Conservation (phyloP, 345 rosid genomes). For the Populus alba region DNA sequence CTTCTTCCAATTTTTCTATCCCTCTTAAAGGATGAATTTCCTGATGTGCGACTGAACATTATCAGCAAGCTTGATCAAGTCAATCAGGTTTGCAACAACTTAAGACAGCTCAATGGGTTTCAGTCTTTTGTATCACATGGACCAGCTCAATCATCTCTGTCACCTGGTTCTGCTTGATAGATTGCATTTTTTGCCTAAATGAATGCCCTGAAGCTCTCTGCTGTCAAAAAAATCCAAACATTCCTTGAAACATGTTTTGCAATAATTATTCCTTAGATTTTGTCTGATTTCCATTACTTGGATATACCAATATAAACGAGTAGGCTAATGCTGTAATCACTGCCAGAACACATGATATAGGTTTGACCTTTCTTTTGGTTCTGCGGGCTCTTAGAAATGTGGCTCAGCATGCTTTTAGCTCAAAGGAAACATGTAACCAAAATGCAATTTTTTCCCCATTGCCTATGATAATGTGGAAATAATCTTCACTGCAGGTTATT, state of each 20-base stretch:
- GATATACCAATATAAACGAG: too few species aligned
- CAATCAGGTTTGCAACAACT: constrained; percentile 63
- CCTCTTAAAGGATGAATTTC: constrained; percentile 92
- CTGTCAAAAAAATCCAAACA: background rate
- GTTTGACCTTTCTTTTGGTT: background rate
- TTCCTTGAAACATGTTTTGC: background rate
- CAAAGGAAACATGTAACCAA: background rate
- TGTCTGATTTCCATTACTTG: background rate
- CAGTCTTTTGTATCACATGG: background rate
- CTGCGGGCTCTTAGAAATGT: background rate
- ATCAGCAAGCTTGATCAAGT: constrained; percentile 99
- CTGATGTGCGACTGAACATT: constrained; percentile 93
- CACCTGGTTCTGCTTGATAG: background rate
- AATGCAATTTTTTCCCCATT: background rate
- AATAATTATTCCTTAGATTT: background rate
- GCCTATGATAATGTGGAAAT: background rate
- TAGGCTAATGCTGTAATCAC: background rate
- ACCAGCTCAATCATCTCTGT: too few species aligned
- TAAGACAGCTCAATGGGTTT: background rate
- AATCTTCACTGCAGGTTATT: constrained; percentile 59
- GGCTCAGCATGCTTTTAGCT: background rate
- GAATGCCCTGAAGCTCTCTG: background rate
- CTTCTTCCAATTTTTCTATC: constrained; percentile 97
- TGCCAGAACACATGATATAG: background rate
- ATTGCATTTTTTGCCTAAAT: background rate